Evolutionary conservation across 2,329 filamentous ascomycete genomes (phyloP).

Genomic region (Scytalidium lignicola): DNA sequence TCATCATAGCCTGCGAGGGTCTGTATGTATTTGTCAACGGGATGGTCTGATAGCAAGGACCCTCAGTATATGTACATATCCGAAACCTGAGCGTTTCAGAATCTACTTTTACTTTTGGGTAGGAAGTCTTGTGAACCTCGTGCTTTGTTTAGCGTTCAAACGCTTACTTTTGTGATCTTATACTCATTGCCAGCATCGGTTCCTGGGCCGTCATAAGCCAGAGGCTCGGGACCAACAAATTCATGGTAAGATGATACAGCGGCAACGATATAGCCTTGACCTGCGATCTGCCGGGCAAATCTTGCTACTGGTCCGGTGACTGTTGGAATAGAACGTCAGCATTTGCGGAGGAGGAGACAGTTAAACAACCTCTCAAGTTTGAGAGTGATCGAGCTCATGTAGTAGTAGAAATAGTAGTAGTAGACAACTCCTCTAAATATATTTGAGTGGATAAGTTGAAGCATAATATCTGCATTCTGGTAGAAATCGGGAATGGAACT

Average conservation of each 20-base stretch:
- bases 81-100: no score
- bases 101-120: no score
- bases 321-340: constrained; percentile 29
- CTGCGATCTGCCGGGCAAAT: constrained; percentile 86
- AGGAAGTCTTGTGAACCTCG: no score
- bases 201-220: constrained; percentile 81
- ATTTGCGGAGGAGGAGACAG: neutral
- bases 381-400: no score
- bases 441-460: no score
- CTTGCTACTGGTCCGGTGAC: constrained; percentile 87
- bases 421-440: no score
- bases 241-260: constrained; percentile 91
- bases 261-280: constrained; percentile 88
- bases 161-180: constrained; percentile 70
- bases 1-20: constrained; percentile 83
- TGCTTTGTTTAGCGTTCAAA: neutral
- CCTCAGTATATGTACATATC: no score
- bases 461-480: neutral
- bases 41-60: neutral
- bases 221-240: constrained; percentile 77
- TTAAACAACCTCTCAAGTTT: neutral
- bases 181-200: constrained; percentile 83
- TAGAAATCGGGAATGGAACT: constrained; percentile 2
- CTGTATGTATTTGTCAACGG: constrained; percentile 33
- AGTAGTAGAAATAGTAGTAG: no score